Evolutionary conservation across 495 filamentous ascomycete genomes (phyloP).

Genomic region (Penicillium diatomitis): DNA sequence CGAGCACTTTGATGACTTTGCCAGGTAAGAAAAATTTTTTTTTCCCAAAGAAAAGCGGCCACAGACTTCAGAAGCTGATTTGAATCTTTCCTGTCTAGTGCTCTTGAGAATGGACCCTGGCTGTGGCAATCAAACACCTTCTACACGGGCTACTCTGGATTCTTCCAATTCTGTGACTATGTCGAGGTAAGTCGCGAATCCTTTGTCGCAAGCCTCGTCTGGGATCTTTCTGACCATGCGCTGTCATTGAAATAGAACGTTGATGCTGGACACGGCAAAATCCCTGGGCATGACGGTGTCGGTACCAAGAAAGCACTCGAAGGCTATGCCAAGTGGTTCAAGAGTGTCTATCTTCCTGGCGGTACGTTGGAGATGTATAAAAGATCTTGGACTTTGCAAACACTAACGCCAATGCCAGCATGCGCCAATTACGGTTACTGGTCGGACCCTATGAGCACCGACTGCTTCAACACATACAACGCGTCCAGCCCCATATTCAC

Average conservation of each 20-base stretch:
- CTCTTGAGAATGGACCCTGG: slow-evolving; percentile 47
- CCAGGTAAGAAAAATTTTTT: slow-evolving; percentile 17
- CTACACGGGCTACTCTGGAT: slow-evolving; percentile 37
- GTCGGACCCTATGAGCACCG: slow-evolving; percentile 32
- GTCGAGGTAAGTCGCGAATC: slow-evolving; percentile 25
- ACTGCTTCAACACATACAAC: slow-evolving; percentile 52
- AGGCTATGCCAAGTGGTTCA: slow-evolving; percentile 48
- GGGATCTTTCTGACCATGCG: not conserved
- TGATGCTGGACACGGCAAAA: slow-evolving; percentile 17
- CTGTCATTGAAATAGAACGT: slow-evolving; percentile 16
- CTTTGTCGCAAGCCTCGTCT: not conserved
- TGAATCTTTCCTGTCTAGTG: slow-evolving; percentile 17
- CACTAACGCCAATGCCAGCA: slow-evolving; percentile 4
- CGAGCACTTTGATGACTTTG: slow-evolving; percentile 52
- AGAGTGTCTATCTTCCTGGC: slow-evolving; percentile 34
- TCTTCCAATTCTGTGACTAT: slow-evolving; percentile 47
- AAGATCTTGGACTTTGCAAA: too few species aligned
- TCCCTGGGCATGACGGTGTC: slow-evolving; percentile 37
- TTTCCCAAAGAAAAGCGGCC: too few species aligned
- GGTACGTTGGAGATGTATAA: slow-evolving; percentile 24
- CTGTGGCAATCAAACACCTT: slow-evolving; percentile 48
- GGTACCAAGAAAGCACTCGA: slow-evolving; percentile 45
- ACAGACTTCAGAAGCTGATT: slow-evolving; percentile 4
- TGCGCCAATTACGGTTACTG: slow-evolving; percentile 43
- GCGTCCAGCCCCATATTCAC: slow-evolving; percentile 46